Base-by-base conservation (phyloP, 2,329 filamentous ascomycete species). In the Cercospora canescens region DNA sequence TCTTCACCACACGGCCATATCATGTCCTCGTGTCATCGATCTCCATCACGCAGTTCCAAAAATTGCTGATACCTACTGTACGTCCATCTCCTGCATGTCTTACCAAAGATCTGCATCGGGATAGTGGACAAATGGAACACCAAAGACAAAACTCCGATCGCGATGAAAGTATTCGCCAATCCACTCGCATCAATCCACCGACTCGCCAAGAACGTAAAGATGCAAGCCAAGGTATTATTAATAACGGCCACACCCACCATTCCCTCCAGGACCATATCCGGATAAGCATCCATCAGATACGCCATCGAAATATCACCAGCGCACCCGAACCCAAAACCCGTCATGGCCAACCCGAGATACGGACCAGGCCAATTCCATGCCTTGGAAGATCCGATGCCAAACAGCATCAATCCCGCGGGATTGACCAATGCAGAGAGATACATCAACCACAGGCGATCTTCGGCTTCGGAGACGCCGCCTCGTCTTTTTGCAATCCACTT, bases 281-380 rank as follows among this genome's bases (percentile, higher is more conserved):
- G 84, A 65, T 87, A 87, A 3, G 82, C 82, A 65, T 87, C 85
- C 69, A 84, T 84, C 4, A 86, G 76, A 66, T 87, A 87, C 0
- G 85, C 83, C 79, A 76, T 75, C 14, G 71, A 73, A 26, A 88
- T 73, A 74, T 87, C 86, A 6, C 86, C 86, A 2, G 84, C 84
- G 59, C 85, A 87, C 7, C 86, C 86, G 75, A 85, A 87, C 2
- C 86, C 86, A 62, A 88, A 87, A 4, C 86, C 86, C 30, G 87
- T 87, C 69, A 87, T 82, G 3, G 83, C 86, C 0, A 87, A 76
- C 1, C 84, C 86, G 14, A 87, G 77, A 62, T 87, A 87, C 0
- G 85, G 83, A 11, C 61, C 70, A 1, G 81, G 83, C 85, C 85
- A 87, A 37, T 74, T 68, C 84, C 83, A 86, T 1, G 81, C 83